These are phyloP conservation scores for Abrus pulchellus DNA, from an alignment of 306 rosid genomes.

Conservation along the genomic window DNA sequence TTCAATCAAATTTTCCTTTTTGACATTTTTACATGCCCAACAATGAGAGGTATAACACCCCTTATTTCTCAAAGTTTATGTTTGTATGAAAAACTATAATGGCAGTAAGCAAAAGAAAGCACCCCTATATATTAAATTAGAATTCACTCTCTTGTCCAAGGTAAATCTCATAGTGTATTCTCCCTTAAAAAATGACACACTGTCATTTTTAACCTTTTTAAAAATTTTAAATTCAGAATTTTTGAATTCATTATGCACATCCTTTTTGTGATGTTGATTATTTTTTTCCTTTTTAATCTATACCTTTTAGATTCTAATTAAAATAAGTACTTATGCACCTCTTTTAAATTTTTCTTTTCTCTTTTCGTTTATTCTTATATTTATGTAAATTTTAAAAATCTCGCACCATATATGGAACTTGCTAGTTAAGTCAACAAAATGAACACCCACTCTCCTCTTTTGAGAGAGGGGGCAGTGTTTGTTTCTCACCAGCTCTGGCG, in stretches of 20 bases:
- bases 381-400: background rate
- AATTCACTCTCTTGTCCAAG: background rate
- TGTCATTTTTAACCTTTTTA: background rate
- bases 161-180: background rate
- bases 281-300: background rate
- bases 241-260: background rate
- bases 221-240: background rate
- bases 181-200: background rate
- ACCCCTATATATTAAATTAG: background rate
- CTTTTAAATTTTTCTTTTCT: background rate
- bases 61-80: conserved; percentile 30
- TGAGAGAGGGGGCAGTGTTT: conserved; percentile 20
- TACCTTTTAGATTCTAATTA: background rate
- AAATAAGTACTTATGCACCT: background rate
- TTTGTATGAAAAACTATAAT: conserved; percentile 6
- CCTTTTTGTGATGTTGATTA: background rate
- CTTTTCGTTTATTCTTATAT: background rate
- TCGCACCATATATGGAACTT: background rate
- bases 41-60: conserved; percentile 25
- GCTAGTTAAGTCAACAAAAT: conserved; percentile 30
- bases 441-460: conserved; percentile 17
- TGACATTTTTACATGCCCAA: conserved; percentile 17
- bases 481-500: conserved; percentile 86
- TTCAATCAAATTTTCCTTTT: background rate
- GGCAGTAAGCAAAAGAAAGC: conserved; percentile 16